phyloP scores from a whole-genome alignment of 192 early-diverging fungal species.

The Mortierella antarctica region DNA sequence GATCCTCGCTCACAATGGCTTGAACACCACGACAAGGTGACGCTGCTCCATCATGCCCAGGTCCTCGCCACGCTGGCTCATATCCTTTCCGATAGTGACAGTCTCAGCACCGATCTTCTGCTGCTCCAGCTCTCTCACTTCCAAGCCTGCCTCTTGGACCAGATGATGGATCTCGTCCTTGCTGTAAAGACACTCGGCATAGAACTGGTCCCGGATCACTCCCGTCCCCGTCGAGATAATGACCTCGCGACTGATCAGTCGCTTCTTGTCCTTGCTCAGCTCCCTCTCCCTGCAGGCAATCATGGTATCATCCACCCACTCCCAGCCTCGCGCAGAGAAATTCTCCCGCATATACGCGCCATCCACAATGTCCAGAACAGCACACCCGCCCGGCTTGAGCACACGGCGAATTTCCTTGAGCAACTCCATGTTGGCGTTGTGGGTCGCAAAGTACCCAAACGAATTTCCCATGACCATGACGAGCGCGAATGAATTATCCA shows the following conservation, averaged over 20 bases:
- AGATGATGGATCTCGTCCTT: slow-evolving; percentile 56
- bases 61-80: slow-evolving; percentile 71
- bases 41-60: slow-evolving; percentile 76
- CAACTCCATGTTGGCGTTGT: slow-evolving; percentile 59
- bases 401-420: slow-evolving; percentile 62
- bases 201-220: slow-evolving; percentile 75
- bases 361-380: slow-evolving; percentile 70
- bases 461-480: slow-evolving; percentile 73
- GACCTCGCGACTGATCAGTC: slow-evolving; percentile 68
- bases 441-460: slow-evolving; percentile 74
- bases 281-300: slow-evolving; percentile 74
- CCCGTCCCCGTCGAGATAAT: slow-evolving; percentile 61
- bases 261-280: slow-evolving; percentile 61
- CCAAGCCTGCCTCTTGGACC: slow-evolving; percentile 26
- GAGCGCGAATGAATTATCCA: slow-evolving; percentile 61
- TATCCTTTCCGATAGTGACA: slow-evolving; percentile 48
- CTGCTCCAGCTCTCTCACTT: slow-evolving; percentile 1
- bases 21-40: slow-evolving; percentile 22
- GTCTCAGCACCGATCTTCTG: background rate
- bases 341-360: slow-evolving; percentile 66
- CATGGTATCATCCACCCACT: slow-evolving; percentile 72
- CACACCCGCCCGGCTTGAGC: slow-evolving; percentile 62
- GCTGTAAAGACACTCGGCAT: slow-evolving; percentile 68
- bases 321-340: slow-evolving; percentile 68
- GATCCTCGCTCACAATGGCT: background rate